Base-by-base conservation (phyloP, 2,329 filamentous ascomycete species). In the Colletotrichum australisinense region DNA sequence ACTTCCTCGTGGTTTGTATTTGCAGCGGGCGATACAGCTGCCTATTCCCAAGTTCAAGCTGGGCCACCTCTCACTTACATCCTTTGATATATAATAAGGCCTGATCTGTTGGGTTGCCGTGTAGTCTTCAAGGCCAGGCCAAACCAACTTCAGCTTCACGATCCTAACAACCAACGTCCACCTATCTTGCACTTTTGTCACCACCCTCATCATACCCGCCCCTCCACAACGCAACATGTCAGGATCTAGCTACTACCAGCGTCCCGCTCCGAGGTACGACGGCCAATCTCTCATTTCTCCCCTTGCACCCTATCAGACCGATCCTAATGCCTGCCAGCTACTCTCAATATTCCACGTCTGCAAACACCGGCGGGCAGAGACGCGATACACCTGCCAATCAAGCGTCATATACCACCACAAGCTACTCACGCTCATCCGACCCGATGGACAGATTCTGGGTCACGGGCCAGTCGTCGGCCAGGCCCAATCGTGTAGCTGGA, bases 341-440 rank as follows among this genome's bases (percentile, higher is more conserved):
- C 56, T 38, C 63, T n/a, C 67, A 74, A 42, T 55, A 67, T 38
- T 72, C 57, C 63, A 52, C 28, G 16, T 72, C 72, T 42, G 56
- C 67, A 22, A 73, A 60, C n/a, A 74, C 68, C 32, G 30, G 24
- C 24, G 69, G 72, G 7, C 68, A 35, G 7, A 19, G 28, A 11
- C 38, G 55, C 4, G 46, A 59, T 56, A 49, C 62, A 14, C 32
- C 63, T 26, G 19, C 57, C 30, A 24, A n/a, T n/a, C 57, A 68
- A 38, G 42, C 63, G 4, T 42, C 30, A 16, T 55, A 46, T 8
- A 55, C 26, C 30, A 55, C 67, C 19, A 11, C 42, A n/a, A 49
- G 42, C 11, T 73, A 72, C 58, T 3, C 53, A 7, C 11, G 28
- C 24, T 59, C 72, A 30, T 38, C 24, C 22, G 58, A 53, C 42